Base-by-base conservation (phyloP, 2,329 filamentous ascomycete genomes). In the Microcyclospora tardicrescens region DNA sequence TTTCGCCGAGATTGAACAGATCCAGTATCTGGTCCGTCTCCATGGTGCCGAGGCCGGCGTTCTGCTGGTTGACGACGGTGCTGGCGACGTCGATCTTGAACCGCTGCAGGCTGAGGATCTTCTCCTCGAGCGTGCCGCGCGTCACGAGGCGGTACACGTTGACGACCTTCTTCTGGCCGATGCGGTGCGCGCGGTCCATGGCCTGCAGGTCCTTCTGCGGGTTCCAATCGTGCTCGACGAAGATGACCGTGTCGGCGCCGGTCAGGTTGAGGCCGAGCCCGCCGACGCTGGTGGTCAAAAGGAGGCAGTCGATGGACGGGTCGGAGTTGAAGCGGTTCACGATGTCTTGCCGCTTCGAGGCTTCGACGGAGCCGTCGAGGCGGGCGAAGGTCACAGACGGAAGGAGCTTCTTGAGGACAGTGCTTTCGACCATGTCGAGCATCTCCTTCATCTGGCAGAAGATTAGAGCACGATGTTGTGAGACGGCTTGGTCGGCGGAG, bases 361-460 rank as follows among this genome's bases (percentile, higher is more conserved):
- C 84, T 61, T 95, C 91, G 10, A 98, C 86, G 6, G 79, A 79
- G 27, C 91, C 91, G 53, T 98, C 93, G 28, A 98, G 75, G n/a
- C 93, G 83, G 41, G 96, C 75, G 57, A 81, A 95, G 29, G 93
- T 91, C 5, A 95, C 87, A 0, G 81, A 83, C 1, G 91, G 91
- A n/a, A 98, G 72, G 63, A 96, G 72, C 54, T 82, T 81, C 60
- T 84, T 85, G 30, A 98, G 66, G 1, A 98, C 91, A 41, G 89
- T 87, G 52, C 82, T 85, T 58, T 96, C 87, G 2, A 98, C 93
- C 76, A 98, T 96, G 61, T 98, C 91, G 16, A 98, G 72, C 93
- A 98, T 98, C 61, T 98, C 91, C 64, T 98, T 98, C 85, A 98
- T 95, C 60, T 98, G 91, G 55, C 91, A 98, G 70, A 98, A 98